phyloP scores from a whole-genome alignment of 768 basidiomycete genomes.

The Cystobasidium tubakii region DNA sequence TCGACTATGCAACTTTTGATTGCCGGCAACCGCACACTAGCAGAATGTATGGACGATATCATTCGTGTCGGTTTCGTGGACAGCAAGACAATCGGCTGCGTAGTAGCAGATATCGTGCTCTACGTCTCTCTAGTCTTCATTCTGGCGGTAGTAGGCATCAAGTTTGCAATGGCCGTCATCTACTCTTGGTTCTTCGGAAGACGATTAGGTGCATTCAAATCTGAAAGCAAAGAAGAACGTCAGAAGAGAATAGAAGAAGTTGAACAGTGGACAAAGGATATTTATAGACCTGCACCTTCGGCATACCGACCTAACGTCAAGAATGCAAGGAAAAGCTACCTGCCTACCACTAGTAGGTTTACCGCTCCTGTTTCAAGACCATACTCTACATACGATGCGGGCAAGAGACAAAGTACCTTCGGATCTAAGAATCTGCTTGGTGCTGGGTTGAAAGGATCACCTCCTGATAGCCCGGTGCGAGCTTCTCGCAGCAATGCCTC shows the following conservation, averaged over 20 bases:
- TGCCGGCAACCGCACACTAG: constrained; percentile 62
- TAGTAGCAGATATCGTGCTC: constrained; percentile 88
- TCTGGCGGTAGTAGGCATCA: constrained; percentile 88
- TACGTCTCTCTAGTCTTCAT: constrained; percentile 95
- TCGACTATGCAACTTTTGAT: constrained; percentile 79
- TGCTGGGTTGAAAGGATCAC: constrained; percentile 52
- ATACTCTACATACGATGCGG: neutral
- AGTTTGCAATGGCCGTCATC: constrained; percentile 91
- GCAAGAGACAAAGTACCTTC: constrained; percentile 11
- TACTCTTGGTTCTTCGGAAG: constrained; percentile 99
- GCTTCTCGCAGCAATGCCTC: constrained; percentile 79
- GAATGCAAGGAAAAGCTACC: constrained; percentile 49
- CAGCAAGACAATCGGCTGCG: constrained; percentile 87
- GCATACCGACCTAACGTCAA: constrained; percentile 80
- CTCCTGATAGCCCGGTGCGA: constrained; percentile 67
- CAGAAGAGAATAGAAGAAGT: constrained; percentile 84
- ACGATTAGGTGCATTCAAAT: constrained; percentile 85
- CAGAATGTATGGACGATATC: constrained; percentile 77
- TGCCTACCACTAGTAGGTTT: constrained; percentile 55
- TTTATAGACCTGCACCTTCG: constrained; percentile 86
- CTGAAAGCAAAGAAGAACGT: constrained; percentile 84
- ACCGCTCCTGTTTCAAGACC: constrained; percentile 63
- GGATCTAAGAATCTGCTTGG: constrained; percentile 27
- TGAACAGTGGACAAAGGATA: constrained; percentile 93
- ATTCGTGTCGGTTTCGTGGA: constrained; percentile 88